These are phyloP conservation scores for Candida odintsovae DNA, from an alignment of 805 yeast genomes.

Conservation along the genomic window DNA sequence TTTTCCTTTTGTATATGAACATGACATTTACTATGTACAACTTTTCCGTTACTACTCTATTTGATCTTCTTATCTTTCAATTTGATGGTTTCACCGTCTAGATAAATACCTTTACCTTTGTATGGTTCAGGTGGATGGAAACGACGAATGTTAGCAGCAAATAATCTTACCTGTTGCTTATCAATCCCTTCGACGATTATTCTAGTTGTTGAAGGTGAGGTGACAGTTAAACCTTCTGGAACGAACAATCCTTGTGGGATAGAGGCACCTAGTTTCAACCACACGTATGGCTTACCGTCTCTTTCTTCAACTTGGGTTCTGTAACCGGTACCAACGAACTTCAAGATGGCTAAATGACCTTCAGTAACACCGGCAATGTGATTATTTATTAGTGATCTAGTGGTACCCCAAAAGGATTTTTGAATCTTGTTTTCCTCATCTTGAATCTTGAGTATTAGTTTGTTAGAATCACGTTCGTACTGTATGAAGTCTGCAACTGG, in stretches of 20 bases:
- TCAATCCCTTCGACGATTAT: conserved; percentile 81
- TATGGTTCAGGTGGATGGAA: conserved; percentile 97
- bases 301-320: conserved; percentile 71
- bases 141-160: conserved; percentile 83
- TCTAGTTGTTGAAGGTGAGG: conserved; percentile 81
- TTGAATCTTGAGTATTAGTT: conserved; percentile 49
- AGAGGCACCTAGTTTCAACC: conserved; percentile 84
- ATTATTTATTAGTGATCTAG: conserved; percentile 72
- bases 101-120: conserved; percentile 95
- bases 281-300: conserved; percentile 46
- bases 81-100: conserved; percentile 85
- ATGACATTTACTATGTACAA: neutral
- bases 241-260: conserved; percentile 68
- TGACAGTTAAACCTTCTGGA: conserved; percentile 71
- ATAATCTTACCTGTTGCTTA: conserved; percentile 79
- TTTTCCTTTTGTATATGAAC: neutral
- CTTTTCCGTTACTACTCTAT: conserved; percentile 31
- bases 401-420: conserved; percentile 93
- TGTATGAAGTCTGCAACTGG: conserved; percentile 70
- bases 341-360: conserved; percentile 83
- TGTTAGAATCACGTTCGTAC: conserved; percentile 33
- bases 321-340: conserved; percentile 95
- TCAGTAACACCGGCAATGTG: conserved; percentile 84
- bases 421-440: conserved; percentile 58
- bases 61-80: conserved; percentile 92